Evolutionary conservation across 768 basidiomycete genomes (phyloP), one percentile per base, ranked within the genome.

Genomic region (Cystofilobasidium bisporidii): DNA sequence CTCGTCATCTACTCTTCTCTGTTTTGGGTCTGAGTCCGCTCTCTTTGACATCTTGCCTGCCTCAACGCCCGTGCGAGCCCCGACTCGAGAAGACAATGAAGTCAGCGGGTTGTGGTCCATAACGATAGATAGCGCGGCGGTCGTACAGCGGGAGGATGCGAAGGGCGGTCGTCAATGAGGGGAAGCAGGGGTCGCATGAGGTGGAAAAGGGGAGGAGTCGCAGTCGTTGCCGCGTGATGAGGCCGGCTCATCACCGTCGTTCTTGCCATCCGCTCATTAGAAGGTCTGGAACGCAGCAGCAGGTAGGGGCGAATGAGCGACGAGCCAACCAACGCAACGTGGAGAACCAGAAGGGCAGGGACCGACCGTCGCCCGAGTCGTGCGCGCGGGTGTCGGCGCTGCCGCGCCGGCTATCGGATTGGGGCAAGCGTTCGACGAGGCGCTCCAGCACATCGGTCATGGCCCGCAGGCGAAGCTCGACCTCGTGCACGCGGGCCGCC

Each of bases 401-500:
- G 8, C 18, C 30, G 3, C 53, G 26, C 28, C 53, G 26, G 28
- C 53, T 56, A 17, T 56, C 53, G 2, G 26, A n/a, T 20, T 30
- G 53, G 28, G 53, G 53, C 53, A 56, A 30, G 8, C 53, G 6
- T 5, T 56, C 53, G 28, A 56, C 28, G 53, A 66, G 61, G 41
- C 45, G 57, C 28, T 61, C 59, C 41, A 66, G 48, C 65, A 66
- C 20, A 2, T 41, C 43, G 10, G 43, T 41, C 58, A 66, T 66
- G 20, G 15, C 26, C 6, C 36, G 59, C 57, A 66, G 18, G 47
- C 58, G 59, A 15, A 28, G 20, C 47, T 60, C 58, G 26, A 66
- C 53, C 11, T 60, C 50, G 5, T 53, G 47, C 43, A 66, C 65
- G 10, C 65, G 56, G 22, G 32, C 30, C 14, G 18, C 26, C 40